These are phyloP conservation scores for Digitaria exilis DNA, from an alignment of 202 grass and related monocot species.

Conservation along the genomic window DNA sequence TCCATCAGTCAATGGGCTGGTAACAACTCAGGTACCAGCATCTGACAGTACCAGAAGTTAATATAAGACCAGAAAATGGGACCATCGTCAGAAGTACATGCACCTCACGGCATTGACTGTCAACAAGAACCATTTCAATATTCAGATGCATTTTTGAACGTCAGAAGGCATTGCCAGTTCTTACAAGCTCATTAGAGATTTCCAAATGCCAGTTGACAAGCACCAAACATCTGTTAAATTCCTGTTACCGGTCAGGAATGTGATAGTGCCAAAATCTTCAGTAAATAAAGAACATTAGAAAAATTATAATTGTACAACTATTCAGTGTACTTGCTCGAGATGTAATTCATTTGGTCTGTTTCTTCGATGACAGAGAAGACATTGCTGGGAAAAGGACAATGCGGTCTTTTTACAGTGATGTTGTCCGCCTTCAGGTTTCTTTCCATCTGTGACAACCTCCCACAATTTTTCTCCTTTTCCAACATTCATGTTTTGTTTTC, in stretches of 20 bases:
- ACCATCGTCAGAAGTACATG: background rate
- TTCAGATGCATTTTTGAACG: background rate
- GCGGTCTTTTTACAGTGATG: constrained; percentile 63
- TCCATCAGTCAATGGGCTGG: background rate
- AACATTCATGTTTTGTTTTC: constrained; percentile 12
- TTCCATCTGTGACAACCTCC: background rate
- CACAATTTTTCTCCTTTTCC: background rate
- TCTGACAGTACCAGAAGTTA: background rate
- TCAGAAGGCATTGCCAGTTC: background rate
- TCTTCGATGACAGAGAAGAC: constrained; percentile 63
- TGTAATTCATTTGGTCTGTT: constrained; percentile 15
- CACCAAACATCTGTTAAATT: constrained; percentile 11
- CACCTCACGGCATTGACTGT: background rate
- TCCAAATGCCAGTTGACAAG: background rate
- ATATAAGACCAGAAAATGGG: background rate
- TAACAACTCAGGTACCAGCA: background rate
- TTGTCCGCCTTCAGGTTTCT: constrained; percentile 79
- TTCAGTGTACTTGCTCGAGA: constrained; percentile 8
- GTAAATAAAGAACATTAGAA: background rate
- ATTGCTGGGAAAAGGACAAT: constrained; percentile 72
- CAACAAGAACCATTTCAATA: background rate
- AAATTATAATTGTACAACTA: background rate
- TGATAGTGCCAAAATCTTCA: background rate
- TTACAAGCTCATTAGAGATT: background rate
- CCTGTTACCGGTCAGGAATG: constrained; percentile 4